Evolutionary conservation across 768 basidiomycete species (phyloP), one percentile per base, ranked within the genome.

Genomic region (Podaxis sp.): DNA sequence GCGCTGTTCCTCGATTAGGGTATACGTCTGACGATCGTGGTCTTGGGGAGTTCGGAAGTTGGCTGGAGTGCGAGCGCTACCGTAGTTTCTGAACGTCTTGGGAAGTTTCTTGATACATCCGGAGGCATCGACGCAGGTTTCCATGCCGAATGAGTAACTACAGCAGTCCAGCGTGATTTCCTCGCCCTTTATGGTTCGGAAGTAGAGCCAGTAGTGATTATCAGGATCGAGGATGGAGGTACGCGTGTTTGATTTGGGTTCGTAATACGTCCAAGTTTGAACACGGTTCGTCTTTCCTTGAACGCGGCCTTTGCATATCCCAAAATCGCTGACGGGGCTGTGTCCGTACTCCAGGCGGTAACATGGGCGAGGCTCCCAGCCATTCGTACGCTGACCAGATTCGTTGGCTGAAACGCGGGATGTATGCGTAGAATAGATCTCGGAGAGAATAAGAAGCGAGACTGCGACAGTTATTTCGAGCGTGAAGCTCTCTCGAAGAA

Each of bases 191-290:
- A 78, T 64, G 1, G 78, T 81, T 4, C 70, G 78, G 72, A 83
- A 82, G 63, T 80, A 84, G 9, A 82, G 71, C 80, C 81, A 82
- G 64, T 80, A 81, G 61, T 82, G 81, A 15, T 82, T 76, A 38
- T 76, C 59, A 0, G 80, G 77, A 63, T 80, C 75, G 53, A 81
- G 79, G 0, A 78, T 75, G 50, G 69, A 68, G 24, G 61, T 51
- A 33, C 76, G 71, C 1, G 61, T 66, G 6, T 67, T 55, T 2
- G 71, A 67, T 8, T 68, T 46, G 19, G 67, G 49, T 63, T 74
- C 61, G 36, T 68, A 68, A 67, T 66, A 66, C 2, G 51, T 41
- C 36, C 63, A 55, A 3, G 41, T 52, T 25, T 66, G 63, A 6
- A 49, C 33, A 27, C 41, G 27, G 12, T 50, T 56, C 12, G 37